Evolutionary conservation across 306 rosid genomes (phyloP), one percentile per base, ranked within the genome.

Genomic region (Chamaecrista fasciculata): DNA sequence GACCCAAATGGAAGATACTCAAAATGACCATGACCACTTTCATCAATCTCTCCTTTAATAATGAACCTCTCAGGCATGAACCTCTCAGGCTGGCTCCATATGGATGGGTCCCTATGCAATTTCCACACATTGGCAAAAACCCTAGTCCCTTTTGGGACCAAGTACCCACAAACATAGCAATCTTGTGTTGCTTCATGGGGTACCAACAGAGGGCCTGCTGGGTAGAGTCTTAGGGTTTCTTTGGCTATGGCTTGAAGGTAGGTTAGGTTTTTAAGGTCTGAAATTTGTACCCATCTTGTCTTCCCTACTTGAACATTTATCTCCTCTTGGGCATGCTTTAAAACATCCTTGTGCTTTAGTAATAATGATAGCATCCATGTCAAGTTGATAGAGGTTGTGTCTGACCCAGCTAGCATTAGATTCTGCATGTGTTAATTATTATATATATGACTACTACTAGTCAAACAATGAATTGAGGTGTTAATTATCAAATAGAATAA

Each of bases 161-260:
- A 26, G 11, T 77, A 82, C 46, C 77, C 84, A 0, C 69, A 71
- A 6, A 88, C 78, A 0, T 62, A 0, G 23, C 86, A 83, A 20
- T 86, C 89, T 71, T 85, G 74, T 31, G 28, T 75, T n/a, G 87
- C 88, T 57, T 83, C 82, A 10, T 85, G 95, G 3, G 89, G 91
- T 2, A 85, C 70, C 19, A 82, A 50, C 1, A 88, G 53, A 0
- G 84, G 95, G 0, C 73, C 89, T 2, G 95, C 68, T 0, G 91
- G 91, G 66, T 81, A 85, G 8, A 85, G 19, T 12, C 86, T 79
- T 1, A 88, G 9, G 0, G 86, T 79, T 79, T 88, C 91, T 50
- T 81, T 88, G 12, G 77, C 23, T 11, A 83, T 73, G 59, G 91
- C 89, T 79, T 83, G 86, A 11, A 83, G 61, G 62, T 85, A 88